Percentiles rank a stretch among this genome's conserved stretches.
Evolutionary conservation across 306 rosid species (phyloP).

Genomic region (Rosa multiflora): DNA sequence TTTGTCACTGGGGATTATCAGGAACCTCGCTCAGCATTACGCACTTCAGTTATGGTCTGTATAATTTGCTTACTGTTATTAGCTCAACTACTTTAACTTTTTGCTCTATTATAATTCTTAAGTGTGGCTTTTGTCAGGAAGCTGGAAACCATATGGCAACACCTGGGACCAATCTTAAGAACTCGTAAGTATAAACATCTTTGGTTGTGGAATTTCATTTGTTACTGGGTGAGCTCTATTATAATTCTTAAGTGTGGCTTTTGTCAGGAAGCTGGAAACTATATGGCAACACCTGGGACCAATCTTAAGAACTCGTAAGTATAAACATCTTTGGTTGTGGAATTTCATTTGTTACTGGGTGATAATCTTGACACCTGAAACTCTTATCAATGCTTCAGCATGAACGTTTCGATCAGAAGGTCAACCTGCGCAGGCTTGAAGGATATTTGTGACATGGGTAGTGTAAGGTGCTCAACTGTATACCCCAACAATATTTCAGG

Average conservation of each 20-base stretch:
- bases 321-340: slow-evolving; percentile 21
- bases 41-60: slow-evolving; percentile 61
- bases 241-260: slow-evolving; percentile 12
- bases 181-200: slow-evolving; percentile 51
- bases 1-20: slow-evolving; percentile 62
- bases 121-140: slow-evolving; percentile 45
- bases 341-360: slow-evolving; percentile 17
- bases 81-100: slow-evolving; percentile 21
- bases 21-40: slow-evolving; percentile 44
- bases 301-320: slow-evolving; percentile 65
- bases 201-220: slow-evolving; percentile 20
- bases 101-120: slow-evolving; percentile 11
- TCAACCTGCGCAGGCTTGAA: slow-evolving; percentile 64
- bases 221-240: slow-evolving; percentile 17
- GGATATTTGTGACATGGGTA: slow-evolving; percentile 71
- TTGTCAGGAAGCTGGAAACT: slow-evolving; percentile 59
- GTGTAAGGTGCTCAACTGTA: slow-evolving; percentile 56
- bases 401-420: slow-evolving; percentile 44
- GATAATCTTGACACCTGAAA: slow-evolving; percentile 21
- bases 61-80: slow-evolving; percentile 22
- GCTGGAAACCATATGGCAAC: slow-evolving; percentile 48
- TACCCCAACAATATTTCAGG: slow-evolving; percentile 42
- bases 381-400: slow-evolving; percentile 42
- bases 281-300: slow-evolving; percentile 44
- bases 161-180: slow-evolving; percentile 49